Evolutionary conservation across 768 basidiomycete species (phyloP).

Genomic region (Trametes meyenii): DNA sequence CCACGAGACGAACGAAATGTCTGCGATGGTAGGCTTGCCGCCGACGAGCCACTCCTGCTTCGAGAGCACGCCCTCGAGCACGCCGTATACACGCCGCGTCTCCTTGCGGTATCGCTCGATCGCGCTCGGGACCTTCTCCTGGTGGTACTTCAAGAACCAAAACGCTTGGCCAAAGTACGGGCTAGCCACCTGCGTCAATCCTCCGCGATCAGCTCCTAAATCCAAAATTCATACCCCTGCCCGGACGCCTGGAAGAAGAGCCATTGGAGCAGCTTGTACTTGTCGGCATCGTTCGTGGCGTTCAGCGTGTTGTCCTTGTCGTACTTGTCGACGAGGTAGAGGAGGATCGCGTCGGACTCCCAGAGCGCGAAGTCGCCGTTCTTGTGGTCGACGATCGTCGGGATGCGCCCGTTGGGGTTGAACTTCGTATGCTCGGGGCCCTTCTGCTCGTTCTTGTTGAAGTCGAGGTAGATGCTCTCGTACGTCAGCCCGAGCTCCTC

Average conservation of each 20-base stretch:
- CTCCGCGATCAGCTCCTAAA: no score
- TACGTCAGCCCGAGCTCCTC: constrained; percentile 33
- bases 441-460: constrained; percentile 33
- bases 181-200: constrained; percentile 7
- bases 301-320: constrained; percentile 43
- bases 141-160: constrained; percentile 33
- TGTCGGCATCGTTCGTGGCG: constrained; percentile 20
- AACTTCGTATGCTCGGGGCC: constrained; percentile 27
- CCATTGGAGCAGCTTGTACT: constrained; percentile 39
- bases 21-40: constrained; percentile 31
- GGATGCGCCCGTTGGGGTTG: constrained; percentile 42
- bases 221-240: constrained; percentile 25
- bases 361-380: constrained; percentile 38
- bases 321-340: constrained; percentile 48
- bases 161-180: constrained; percentile 34
- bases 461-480: constrained; percentile 33
- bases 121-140: constrained; percentile 34
- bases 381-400: constrained; percentile 39
- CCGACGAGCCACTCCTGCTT: constrained; percentile 35
- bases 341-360: constrained; percentile 46
- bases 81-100: constrained; percentile 30
- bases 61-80: constrained; percentile 34
- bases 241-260: constrained; percentile 44
- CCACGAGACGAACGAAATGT: constrained; percentile 32
- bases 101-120: constrained; percentile 36